phyloP scores from a whole-genome alignment of 345 rosid species.

The Eutrema heterophyllum region DNA sequence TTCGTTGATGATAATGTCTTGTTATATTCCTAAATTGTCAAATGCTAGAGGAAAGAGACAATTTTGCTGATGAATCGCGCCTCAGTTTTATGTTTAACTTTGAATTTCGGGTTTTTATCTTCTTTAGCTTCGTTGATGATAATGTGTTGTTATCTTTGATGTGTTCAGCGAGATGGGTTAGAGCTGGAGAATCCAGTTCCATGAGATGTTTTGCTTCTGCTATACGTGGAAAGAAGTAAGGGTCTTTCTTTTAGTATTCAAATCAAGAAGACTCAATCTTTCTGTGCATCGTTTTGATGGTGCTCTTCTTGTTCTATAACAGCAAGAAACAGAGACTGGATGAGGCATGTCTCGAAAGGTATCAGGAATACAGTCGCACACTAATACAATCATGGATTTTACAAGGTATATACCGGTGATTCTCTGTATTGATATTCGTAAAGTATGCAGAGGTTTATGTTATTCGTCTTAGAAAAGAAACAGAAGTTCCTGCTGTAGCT shows the following conservation, averaged over 20 bases:
- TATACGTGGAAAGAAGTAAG: constrained; percentile 57
- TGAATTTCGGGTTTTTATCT: no score
- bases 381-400: constrained; percentile 84
- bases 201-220: constrained; percentile 49
- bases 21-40: no score
- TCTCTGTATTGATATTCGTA: no score
- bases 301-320: background rate
- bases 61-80: no score
- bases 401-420: constrained; percentile 49
- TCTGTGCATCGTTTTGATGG: background rate
- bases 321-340: constrained; percentile 80
- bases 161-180: constrained; percentile 42
- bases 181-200: constrained; percentile 24
- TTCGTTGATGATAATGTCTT: background rate
- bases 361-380: constrained; percentile 77
- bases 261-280: background rate
- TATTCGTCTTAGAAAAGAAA: background rate
- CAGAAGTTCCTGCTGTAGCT: background rate
- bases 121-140: no score
- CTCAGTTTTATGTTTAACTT: no score
- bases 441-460: background rate
- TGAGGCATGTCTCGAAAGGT: constrained; percentile 90
- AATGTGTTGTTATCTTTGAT: no score
- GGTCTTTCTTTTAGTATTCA: background rate
- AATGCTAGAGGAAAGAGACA: no score